Base-by-base conservation (phyloP, 306 rosid species). In the Vachellia collinsii region DNA sequence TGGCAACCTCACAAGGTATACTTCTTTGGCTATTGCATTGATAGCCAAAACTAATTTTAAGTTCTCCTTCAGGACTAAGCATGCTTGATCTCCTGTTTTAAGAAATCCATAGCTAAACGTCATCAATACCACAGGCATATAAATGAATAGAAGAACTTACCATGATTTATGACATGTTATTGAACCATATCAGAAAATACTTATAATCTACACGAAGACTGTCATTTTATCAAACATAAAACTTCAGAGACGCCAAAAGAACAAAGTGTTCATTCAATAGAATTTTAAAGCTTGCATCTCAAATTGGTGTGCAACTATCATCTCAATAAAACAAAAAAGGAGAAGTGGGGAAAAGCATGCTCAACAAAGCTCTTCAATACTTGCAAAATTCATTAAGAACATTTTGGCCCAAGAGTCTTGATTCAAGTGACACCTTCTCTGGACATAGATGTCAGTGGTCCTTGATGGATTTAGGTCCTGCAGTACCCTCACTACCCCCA, bases 11-110 rank as follows among this genome's bases (percentile, higher is more conserved):
- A 72, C 67, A 70, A 73, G 89, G 82, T 65, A 74, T 76, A 70
- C 72, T 87, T 83, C 65, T 80, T 74, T 77, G 67, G 13, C 84
- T 67, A 79, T 82, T 89, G 88, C 98, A 96, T 83, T 96, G 97
- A 88, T 96, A 96, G 82, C 98, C 99, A 77, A 96, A 96, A 87
- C 98, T 96, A 80, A 96, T 90, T 86, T 92, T 73, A 38, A 96
- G 97, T 82, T 93, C 98, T 83, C 90, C 90, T 78, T 93, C 97
- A 3, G 89, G 83, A 73, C 86, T 88, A 82, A 82, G 78, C 90
- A 88, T 88, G 84, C 65, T 82, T 77, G 56, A 61, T 85, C 58
- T 71, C 88, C 77, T 79, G 82, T 77, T 87, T 79, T 66, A 53
- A 68, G 67, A 84, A 66, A 43, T 20, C 36, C 75, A 71, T 82